Evolutionary conservation across 768 basidiomycete genomes (phyloP), one percentile per base, ranked within the genome.

Genomic region (Pulveroboletus ravenelii): DNA sequence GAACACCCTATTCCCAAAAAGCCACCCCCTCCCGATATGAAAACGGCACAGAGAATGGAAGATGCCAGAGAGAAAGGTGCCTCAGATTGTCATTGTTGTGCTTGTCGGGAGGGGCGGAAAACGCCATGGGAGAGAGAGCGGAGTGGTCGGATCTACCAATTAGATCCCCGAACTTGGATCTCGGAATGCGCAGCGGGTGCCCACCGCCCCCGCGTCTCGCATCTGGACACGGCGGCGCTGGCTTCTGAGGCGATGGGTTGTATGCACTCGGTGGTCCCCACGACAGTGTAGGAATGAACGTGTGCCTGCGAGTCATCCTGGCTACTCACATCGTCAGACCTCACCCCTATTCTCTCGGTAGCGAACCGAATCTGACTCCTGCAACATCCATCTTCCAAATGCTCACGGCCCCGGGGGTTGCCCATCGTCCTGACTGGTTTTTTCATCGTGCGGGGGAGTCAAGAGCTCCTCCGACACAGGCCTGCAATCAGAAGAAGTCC

Each of bases 1-100:
- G 5, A 27, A 6, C 25, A 27, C 25, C 25, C 25, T 6, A 6
- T 27, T 27, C 25, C 25, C 25, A 27, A 27, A 27, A 6, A 5
- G 25, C 25, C 25, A 27, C 31, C 13, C 31, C 31, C 12, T 32
- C 31, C 31, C 31, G 31, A 12, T 13, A 32, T 32, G 31, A 32
- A 32, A 32, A 44, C 14, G 41, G 37, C 50, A 35, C 40, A 52
- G 53, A 52, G 53, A 61, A 61, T 62, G 62, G 62, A 63, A 57
- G 42, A 17, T 25, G 25, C 27, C 36, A 47, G 42, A 50, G 40
- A 10, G 35, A 14, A 25, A 34, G 40, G 45, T 43, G 52, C 60
- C 59, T 56, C 59, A 59, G 55, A 55, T 62, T 37, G 52, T 50
- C 51, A 29, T 38, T 23, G 4, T 23, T 23, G 20, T 23, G n/a